Percentiles rank a stretch among this genome's conserved stretches.
phyloP scores from a whole-genome alignment of 805 yeast species.

The Lachancea cidri region DNA sequence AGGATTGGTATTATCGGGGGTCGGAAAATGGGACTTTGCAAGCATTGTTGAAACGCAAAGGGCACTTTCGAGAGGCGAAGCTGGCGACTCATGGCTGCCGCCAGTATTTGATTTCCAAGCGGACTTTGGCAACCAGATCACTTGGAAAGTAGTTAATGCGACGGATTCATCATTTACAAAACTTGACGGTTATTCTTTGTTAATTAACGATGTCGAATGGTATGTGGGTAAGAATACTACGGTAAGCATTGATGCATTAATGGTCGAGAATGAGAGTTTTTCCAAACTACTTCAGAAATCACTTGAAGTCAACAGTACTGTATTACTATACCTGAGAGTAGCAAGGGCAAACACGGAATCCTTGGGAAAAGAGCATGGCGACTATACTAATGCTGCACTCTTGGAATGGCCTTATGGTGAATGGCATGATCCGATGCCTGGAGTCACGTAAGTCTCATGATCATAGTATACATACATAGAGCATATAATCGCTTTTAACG shows the following conservation, averaged over 20 bases:
- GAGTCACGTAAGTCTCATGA: too few species aligned
- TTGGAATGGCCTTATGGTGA: conserved; percentile 57
- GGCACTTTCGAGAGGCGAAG: conserved; percentile 68
- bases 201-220: conserved; percentile 75
- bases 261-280: conserved; percentile 29
- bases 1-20: conserved; percentile 79
- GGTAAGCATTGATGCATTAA: conserved; percentile 39
- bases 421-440: conserved; percentile 46
- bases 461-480: too few species aligned
- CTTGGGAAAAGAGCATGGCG: conserved; percentile 43
- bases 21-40: conserved; percentile 91
- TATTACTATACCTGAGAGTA: conserved; percentile 48
- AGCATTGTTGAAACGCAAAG: conserved; percentile 75
- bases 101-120: conserved; percentile 38
- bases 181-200: conserved; percentile 52
- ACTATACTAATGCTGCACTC: conserved; percentile 60
- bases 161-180: conserved; percentile 9
- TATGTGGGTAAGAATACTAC: conserved; percentile 51
- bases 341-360: conserved; percentile 44
- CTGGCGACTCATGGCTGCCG: conserved; percentile 46
- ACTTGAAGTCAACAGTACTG: conserved; percentile 23
- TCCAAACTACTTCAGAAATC: conserved; percentile 32
- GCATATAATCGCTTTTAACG: too few species aligned
- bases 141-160: conserved; percentile 26
- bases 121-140: conserved; percentile 16